These are phyloP conservation scores for Xylaria palmicola DNA, from an alignment of 495 filamentous ascomycete genomes.

Conservation along the genomic window DNA sequence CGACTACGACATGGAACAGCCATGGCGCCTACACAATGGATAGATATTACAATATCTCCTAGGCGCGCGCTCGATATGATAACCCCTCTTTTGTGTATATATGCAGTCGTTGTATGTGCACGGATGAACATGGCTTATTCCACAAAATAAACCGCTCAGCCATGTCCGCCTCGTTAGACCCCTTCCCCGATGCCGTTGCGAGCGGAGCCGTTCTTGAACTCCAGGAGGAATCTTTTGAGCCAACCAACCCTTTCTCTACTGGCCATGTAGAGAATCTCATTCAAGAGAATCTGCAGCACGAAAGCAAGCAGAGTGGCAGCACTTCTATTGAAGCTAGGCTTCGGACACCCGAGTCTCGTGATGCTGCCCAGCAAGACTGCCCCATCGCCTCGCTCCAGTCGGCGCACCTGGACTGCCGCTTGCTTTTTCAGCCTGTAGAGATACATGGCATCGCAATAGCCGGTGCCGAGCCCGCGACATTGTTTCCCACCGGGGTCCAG, in stretches of 20 bases:
- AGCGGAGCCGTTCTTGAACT: neutral
- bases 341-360: neutral
- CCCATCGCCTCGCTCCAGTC: neutral
- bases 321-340: neutral
- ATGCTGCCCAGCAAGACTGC: neutral
- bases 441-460: neutral
- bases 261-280: neutral
- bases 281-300: neutral
- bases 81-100: neutral
- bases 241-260: neutral
- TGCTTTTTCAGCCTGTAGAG: neutral
- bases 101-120: neutral
- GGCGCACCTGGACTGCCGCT: neutral
- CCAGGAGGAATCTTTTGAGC: neutral
- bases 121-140: neutral
- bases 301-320: neutral
- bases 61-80: neutral
- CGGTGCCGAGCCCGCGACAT: neutral
- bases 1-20: neutral
- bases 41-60: neutral
- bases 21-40: neutral
- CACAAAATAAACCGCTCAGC: neutral
- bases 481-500: neutral
- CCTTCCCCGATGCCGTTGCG: neutral
- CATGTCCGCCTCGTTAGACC: neutral